These are phyloP conservation scores for Anthostomella pinea DNA, from an alignment of 2,329 filamentous ascomycete genomes.

Conservation along the genomic window DNA sequence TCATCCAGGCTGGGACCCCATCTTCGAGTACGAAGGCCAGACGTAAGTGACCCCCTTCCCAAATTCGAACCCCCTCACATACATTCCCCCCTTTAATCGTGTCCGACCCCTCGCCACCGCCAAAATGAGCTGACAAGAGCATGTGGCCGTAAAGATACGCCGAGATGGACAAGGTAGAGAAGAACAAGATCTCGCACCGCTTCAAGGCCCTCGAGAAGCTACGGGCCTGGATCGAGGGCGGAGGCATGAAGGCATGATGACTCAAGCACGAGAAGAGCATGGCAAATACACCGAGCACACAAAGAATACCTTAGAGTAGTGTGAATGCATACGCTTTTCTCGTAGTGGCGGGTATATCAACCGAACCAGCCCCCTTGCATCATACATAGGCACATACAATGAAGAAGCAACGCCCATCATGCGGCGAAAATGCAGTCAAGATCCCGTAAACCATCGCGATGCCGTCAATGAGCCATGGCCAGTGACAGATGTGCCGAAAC, in stretches of 20 bases:
- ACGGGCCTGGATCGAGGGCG: conserved; percentile 69
- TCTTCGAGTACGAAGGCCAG: conserved; percentile 89
- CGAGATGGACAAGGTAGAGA: conserved; percentile 85
- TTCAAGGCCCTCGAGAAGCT: conserved; percentile 84
- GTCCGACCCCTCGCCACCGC: too few species aligned
- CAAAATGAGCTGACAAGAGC: too few species aligned
- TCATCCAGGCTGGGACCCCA: conserved; percentile 89
- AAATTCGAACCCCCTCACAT: neutral
- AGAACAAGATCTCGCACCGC: conserved; percentile 93
- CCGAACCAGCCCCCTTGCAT: neutral
- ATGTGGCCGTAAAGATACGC: conserved; percentile 58
- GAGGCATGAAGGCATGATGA: conserved; percentile 25
- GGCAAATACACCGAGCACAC: neutral
- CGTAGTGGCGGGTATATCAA: too few species aligned
- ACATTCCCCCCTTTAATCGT: neutral
- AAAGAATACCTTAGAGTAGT: too few species aligned
- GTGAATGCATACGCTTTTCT: too few species aligned
- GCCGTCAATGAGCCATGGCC: too few species aligned
- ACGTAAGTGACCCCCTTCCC: conserved; percentile 52
- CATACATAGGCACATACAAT: neutral
- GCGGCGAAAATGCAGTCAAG: neutral
- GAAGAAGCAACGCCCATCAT: too few species aligned
- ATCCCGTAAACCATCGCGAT: too few species aligned
- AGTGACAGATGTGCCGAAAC: too few species aligned
- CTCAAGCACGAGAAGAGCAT: neutral